Evolutionary conservation across 2,329 filamentous ascomycete genomes (phyloP).

Genomic region (Pseudophaeomoniella oleicola): DNA sequence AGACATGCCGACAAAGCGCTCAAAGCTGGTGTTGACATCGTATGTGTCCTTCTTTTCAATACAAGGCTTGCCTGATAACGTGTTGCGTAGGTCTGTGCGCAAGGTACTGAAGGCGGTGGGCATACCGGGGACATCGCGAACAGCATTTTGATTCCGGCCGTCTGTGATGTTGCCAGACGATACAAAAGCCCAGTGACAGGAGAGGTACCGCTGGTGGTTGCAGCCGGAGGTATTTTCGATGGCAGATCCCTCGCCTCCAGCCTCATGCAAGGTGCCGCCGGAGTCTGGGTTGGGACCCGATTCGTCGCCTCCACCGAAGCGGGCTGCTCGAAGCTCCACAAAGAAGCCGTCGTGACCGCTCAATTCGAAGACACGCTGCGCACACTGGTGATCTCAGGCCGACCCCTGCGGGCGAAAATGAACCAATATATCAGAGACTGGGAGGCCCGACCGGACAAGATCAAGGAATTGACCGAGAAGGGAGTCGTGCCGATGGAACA

Average conservation of each 20-base stretch:
- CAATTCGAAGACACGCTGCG: conserved; percentile 65
- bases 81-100: conserved; percentile 53
- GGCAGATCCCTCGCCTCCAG: conserved; percentile 67
- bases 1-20: conserved; percentile 84
- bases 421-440: conserved; percentile 75
- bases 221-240: conserved; percentile 76
- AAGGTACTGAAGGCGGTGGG: conserved; percentile 85
- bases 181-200: conserved; percentile 62
- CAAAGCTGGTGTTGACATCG: conserved; percentile 71
- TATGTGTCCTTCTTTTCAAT: not conserved
- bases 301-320: conserved; percentile 79
- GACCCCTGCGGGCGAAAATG: conserved; percentile 64
- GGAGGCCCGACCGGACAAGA: conserved; percentile 62
- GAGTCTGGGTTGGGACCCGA: conserved; percentile 87
- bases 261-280: conserved; percentile 75
- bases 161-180: conserved; percentile 65
- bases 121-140: conserved; percentile 82
- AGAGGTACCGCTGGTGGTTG: conserved; percentile 62
- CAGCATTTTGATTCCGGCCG: conserved; percentile 72
- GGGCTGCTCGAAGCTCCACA: conserved; percentile 66
- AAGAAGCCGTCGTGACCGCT: conserved; percentile 68
- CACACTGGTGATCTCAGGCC: conserved; percentile 68
- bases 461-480: conserved; percentile 57
- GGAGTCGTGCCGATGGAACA: conserved; percentile 70
- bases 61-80: not conserved